Conservation (phyloP, 2,329 filamentous ascomycete species). For the Aspergillus tubingensis region DNA sequence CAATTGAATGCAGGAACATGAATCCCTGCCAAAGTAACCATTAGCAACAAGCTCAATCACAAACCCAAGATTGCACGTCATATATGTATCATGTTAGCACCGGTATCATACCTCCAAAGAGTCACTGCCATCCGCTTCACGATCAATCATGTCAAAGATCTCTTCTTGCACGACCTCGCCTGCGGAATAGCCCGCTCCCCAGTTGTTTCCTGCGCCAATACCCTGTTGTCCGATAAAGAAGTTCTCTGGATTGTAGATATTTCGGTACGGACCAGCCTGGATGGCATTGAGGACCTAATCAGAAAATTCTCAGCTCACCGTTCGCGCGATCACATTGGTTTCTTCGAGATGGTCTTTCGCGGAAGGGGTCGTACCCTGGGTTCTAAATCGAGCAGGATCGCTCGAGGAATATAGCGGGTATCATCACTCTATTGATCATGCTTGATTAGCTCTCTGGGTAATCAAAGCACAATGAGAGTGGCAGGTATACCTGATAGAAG, state of each 20-base stretch:
- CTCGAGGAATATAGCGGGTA: slow-evolving; percentile 94
- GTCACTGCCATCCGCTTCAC: slow-evolving; percentile 96
- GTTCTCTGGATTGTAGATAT: slow-evolving; percentile 99
- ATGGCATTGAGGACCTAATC: slow-evolving; percentile 80
- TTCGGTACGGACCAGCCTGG: slow-evolving; percentile 90
- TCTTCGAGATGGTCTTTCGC: slow-evolving; percentile 2
- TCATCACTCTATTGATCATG: slow-evolving; percentile 73
- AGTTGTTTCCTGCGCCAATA: slow-evolving; percentile 94
- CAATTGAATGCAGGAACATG: slow-evolving; percentile 98
- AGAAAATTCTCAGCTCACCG: slow-evolving; percentile 9
- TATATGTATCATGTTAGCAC: not conserved
- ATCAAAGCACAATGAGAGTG: not conserved
- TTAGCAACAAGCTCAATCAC: slow-evolving; percentile 1
- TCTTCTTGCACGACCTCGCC: slow-evolving; percentile 92
- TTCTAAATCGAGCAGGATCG: slow-evolving; percentile 93
- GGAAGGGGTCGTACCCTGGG: slow-evolving; percentile 64
- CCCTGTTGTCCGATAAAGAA: slow-evolving; percentile 96
- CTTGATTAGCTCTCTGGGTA: not conserved
- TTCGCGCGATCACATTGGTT: slow-evolving; percentile 2
- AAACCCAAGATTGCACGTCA: not conserved
- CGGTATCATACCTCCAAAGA: slow-evolving; percentile 71
- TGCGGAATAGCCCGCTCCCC: slow-evolving; percentile 93
- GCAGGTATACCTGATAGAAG: slow-evolving; percentile 73
- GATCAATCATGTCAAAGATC: slow-evolving; percentile 99
- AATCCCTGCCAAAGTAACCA: slow-evolving; percentile 64